Evolutionary conservation across 331 rosid genomes (phyloP), one percentile per base, ranked within the genome.

Genomic region (Acacia concinna): DNA sequence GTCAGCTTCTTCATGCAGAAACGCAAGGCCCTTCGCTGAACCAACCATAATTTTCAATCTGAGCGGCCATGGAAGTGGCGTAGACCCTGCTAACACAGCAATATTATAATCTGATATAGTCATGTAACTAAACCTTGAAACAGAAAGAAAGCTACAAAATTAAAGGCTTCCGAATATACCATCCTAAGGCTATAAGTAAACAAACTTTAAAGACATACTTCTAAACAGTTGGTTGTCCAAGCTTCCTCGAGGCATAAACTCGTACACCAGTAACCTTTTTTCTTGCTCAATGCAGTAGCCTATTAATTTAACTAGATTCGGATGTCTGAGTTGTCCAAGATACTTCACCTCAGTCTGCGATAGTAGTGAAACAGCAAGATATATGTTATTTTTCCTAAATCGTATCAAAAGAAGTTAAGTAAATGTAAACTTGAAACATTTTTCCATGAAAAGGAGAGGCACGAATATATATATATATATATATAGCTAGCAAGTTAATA

Each of bases 241-340:
- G 90, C 97, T 94, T 83, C 97, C 97, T 51, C 92, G 85, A 37
- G 89, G 81, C 91, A 94, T 85, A 25, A 79, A 94, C 87, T 94
- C 97, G 34, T 94, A 92, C 1, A 89, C 95, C 3, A 94, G 84
- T 14, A 89, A 34, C 82, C 97, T 88, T 34, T 92, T 88, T 47
- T 91, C 87, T 65, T 80, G 86, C 77, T 94, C 97, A 8, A 82
- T 94, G 83, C 97, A 89, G 49, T 63, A 92, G 8, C 98, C 97
- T 40, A 89, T 23, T 44, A 94, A 81, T 74, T 79, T 89, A 10
- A 94, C 97, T 17, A 94, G 74, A 82, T 92, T 85, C 3, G 91
- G 89, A 71, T 94, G 97, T 8, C 49, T 59, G 1, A 94, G 91
- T 43, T 84, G 89, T 30, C 97, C 89, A 0, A 94, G 97, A 80